Percentiles rank a stretch among this genome's conserved stretches.
Conservation (phyloP, 2,329 filamentous ascomycete species). For the Phaeosphaeria sp. region DNA sequence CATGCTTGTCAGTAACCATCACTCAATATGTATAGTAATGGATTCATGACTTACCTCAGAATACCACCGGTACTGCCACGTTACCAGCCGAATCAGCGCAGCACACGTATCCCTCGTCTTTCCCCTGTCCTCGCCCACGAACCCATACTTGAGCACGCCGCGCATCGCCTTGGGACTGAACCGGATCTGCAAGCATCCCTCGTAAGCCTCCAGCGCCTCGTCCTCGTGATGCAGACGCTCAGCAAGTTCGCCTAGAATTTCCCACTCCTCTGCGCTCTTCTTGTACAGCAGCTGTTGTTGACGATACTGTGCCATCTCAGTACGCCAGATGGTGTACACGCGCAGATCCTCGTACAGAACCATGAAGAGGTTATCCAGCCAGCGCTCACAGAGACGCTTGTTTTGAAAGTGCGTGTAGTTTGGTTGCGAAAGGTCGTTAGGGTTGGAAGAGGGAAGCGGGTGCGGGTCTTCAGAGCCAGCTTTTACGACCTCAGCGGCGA, state of each 20-base stretch:
- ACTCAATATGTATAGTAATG: no score
- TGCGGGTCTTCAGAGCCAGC: slow-evolving; percentile 70
- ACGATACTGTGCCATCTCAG: slow-evolving; percentile 94
- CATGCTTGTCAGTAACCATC: slow-evolving; percentile 6
- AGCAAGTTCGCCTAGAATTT: slow-evolving; percentile 91
- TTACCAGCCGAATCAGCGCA: slow-evolving; percentile 87
- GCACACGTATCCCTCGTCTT: slow-evolving; percentile 82
- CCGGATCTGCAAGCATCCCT: slow-evolving; percentile 82
- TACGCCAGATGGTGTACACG: slow-evolving; percentile 99
- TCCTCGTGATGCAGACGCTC: slow-evolving; percentile 91
- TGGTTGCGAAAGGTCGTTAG: slow-evolving; percentile 60
- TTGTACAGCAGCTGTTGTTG: slow-evolving; percentile 95
- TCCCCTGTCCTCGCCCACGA: slow-evolving; percentile 74
- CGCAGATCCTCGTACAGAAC: slow-evolving; percentile 97
- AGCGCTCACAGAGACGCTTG: slow-evolving; percentile 95
- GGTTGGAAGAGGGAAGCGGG: slow-evolving; percentile 53
- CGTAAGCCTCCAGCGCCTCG: slow-evolving; percentile 92
- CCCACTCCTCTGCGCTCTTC: slow-evolving; percentile 97
- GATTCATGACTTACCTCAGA: slow-evolving; percentile 69
- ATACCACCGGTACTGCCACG: slow-evolving; percentile 99
- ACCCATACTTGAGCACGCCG: slow-evolving; percentile 71
- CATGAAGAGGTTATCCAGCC: slow-evolving; percentile 99
- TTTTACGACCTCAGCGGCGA: slow-evolving; percentile 79
- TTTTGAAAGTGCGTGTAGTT: slow-evolving; percentile 92
- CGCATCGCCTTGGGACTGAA: slow-evolving; percentile 93